Base-by-base conservation (phyloP, 805 yeast species). In the Lipomyces starkeyi region DNA sequence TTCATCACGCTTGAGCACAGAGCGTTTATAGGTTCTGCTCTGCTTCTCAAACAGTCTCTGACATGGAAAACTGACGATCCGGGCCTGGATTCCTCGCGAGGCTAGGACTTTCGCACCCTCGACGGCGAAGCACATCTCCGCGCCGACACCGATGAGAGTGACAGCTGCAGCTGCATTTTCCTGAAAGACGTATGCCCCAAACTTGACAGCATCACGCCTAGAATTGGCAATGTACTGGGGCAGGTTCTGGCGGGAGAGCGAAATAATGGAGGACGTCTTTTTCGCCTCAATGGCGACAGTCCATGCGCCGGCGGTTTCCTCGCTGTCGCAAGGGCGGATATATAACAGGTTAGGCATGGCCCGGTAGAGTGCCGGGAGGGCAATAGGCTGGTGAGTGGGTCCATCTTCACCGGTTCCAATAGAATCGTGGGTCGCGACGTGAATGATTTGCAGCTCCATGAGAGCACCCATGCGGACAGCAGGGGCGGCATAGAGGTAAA, bases 261-360 rank as follows among this genome's bases (percentile, higher is more conserved):
- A 88, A 76, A 86, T 79, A 71, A 86, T 77, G 66, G 86, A 82
- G 65, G 90, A 89, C 64, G 88, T 85, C 66, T 78, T 74, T 62
- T 78, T 81, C 52, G 87, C 81, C 75, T 78, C 82, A 68, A 86
- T 74, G 58, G 89, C 84, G 69, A 80, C 78, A 76, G 79, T 76
- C 82, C 86, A 86, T 69, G 90, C 88, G 75, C 89, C 90, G 72
- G 88, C 85, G 67, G 85, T 84, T 82, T 91, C 97, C 80, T 91
- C 90, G 85, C 95, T 94, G 79, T 91, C 97, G 76, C 95, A 95
- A 74, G 97, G 96, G 87, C 97, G 90, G 94, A 94, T 90, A 67
- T 90, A 95, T 78, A 86, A 84, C 75, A 88, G 76, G 84, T 91
- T 91, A 80, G 97, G 97, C 76, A 84, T 78, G 73, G 96, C 93